Base-by-base conservation (phyloP, 352 stramenopile species). In the Pythium insidiosum region DNA sequence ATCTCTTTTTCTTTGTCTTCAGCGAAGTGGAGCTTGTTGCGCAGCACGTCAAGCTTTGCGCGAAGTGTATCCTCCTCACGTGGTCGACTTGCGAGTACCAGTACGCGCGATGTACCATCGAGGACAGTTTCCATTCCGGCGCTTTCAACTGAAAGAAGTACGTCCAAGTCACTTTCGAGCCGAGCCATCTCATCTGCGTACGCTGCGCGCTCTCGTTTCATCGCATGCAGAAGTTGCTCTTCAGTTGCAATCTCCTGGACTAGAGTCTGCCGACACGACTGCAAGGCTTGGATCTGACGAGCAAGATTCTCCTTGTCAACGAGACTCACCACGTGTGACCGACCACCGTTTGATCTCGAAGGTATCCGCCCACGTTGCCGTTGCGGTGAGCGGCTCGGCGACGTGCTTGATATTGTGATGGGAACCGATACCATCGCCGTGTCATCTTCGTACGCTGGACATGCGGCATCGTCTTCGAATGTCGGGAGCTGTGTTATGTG, bases 1-100 rank as follows among this genome's bases (percentile, higher is more conserved):
- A 90, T 84, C 41, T 86, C 68, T 18, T 69, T 68, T 41, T 87
- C 74, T 30, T 80, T 84, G 38, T 83, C 61, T 45, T 87, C 69
- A 0, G 61, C 67, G 31, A 82, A 70, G 12, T 63, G 64, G 9
- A 84, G 63, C 36, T 87, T 84, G 43, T 53, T 73, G 1, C 69
- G 57, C 9, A 80, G 48, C 43, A 79, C 66, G 40, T 87, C 71
- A n/a, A 87, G 50, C 24, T 65, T 65, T 4, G 63, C 64, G 11
- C 64, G 72, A 18, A 57, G 41, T 15, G 51, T 73, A 38, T 73
- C 61, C 20, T 77, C 63, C 25, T 79, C 66, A 18, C 61, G 60
- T 43, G 64, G 51, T 5, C 58, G 66, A 23, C 46, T 51, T 11
- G 36, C 18, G n/a, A n/a, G n/a, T n/a, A n/a, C n/a, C n/a, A n/a